Conservation (phyloP, 2,329 filamentous ascomycete genomes). For the Thielaviopsis punctulata region DNA sequence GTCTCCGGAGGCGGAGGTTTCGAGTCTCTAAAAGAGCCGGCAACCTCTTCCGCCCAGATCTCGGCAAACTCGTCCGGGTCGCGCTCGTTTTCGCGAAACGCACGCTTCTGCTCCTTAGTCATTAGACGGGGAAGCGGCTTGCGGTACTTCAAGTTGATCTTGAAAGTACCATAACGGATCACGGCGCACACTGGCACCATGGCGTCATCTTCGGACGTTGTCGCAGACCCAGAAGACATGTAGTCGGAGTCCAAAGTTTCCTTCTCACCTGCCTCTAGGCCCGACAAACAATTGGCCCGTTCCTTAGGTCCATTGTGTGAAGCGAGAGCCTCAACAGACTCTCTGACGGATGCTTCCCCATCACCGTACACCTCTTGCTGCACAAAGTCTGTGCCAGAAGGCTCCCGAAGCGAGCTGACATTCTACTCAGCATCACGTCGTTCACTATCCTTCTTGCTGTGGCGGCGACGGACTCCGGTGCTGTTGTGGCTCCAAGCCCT, state of each 20-base stretch:
- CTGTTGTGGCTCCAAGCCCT: conserved; percentile 37
- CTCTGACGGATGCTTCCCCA: not conserved
- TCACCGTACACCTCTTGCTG: not conserved
- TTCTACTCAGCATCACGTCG: conserved; percentile 12
- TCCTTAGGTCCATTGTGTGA: not conserved
- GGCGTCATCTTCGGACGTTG: not conserved
- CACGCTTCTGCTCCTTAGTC: not conserved
- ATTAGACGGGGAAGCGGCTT: not conserved
- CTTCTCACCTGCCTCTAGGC: not conserved
- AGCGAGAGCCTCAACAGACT: not conserved
- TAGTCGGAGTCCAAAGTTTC: conserved; percentile 1
- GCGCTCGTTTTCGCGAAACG: not conserved
- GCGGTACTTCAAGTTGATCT: conserved; percentile 5
- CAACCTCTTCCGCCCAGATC: not conserved
- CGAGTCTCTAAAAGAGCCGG: not conserved
- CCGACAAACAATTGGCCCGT: not conserved
- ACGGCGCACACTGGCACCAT: not conserved
- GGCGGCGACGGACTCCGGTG: conserved; percentile 3
- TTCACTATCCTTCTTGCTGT: conserved; percentile 9
- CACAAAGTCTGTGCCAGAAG: not conserved
- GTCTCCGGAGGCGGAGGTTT: not conserved
- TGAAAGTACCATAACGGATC: not conserved
- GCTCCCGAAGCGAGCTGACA: conserved; percentile 8
- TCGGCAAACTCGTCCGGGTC: not conserved
- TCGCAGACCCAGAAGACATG: not conserved